A percentile compares a stretch with the other conserved stretches of the same genome.
Conservation (phyloP, 192 early-diverging fungal genomes). For the Backusella westeae region DNA sequence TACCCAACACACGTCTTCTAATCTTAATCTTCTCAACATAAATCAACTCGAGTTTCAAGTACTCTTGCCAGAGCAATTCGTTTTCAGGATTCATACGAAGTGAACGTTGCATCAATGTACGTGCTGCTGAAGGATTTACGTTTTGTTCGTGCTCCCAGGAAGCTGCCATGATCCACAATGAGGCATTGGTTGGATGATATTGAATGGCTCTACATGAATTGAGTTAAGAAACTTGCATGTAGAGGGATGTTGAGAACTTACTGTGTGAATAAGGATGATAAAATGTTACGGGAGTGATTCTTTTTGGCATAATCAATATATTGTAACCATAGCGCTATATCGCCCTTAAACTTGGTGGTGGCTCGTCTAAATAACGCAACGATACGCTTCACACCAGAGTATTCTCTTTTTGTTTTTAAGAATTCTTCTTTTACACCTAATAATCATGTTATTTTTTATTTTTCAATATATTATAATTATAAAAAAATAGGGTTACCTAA, state of each 20-base stretch:
- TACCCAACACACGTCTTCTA: slow-evolving; percentile 77
- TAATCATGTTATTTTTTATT: background rate
- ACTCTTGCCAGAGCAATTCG: slow-evolving; percentile 85
- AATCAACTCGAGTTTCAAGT: slow-evolving; percentile 89
- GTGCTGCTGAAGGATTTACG: slow-evolving; percentile 74
- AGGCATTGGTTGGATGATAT: slow-evolving; percentile 75
- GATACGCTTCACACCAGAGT: slow-evolving; percentile 65
- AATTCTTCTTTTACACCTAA: slow-evolving; percentile 41
- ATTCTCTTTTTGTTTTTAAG: slow-evolving; percentile 59
- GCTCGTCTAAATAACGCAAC: slow-evolving; percentile 78
- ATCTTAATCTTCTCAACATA: slow-evolving; percentile 85
- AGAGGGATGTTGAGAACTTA: slow-evolving; percentile 18
- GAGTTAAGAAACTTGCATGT: no score
- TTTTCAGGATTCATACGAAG: slow-evolving; percentile 77
- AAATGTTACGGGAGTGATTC: slow-evolving; percentile 49
- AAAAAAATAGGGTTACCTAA: slow-evolving; percentile 18
- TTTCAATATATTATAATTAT: background rate
- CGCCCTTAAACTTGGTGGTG: slow-evolving; percentile 75
- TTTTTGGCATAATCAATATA: slow-evolving; percentile 83
- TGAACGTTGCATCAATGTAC: slow-evolving; percentile 83
- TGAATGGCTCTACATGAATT: slow-evolving; percentile 68
- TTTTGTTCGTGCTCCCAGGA: slow-evolving; percentile 87
- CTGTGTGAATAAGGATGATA: slow-evolving; percentile 76
- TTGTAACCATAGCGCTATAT: slow-evolving; percentile 85
- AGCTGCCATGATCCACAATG: slow-evolving; percentile 92